Conservation (phyloP, 345 rosid genomes). For the Carallia brachiata region DNA sequence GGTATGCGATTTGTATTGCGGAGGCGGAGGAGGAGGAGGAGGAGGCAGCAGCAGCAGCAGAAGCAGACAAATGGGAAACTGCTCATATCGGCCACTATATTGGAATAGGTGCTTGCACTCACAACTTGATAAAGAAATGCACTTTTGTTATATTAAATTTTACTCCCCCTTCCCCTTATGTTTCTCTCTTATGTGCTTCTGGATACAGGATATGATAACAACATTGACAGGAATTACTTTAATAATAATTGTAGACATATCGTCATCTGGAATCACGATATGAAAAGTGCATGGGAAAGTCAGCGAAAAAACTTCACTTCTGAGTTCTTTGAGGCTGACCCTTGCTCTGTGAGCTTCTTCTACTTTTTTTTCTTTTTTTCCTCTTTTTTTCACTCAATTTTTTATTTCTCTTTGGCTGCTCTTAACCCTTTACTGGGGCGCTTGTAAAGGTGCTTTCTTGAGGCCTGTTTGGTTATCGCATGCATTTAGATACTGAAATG, state of each 20-base stretch:
- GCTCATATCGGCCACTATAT: slow-evolving; percentile 67
- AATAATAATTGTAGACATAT: slow-evolving; percentile 39
- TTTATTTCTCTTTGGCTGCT: background rate
- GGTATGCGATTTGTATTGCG: slow-evolving; percentile 92
- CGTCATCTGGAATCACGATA: slow-evolving; percentile 58
- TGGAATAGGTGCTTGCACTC: slow-evolving; percentile 59
- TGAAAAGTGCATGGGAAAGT: slow-evolving; percentile 79
- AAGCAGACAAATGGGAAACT: slow-evolving; percentile 73
- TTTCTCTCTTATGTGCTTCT: background rate
- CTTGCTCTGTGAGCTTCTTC: slow-evolving; percentile 52
- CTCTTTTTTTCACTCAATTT: background rate
- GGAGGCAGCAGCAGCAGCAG: slow-evolving; percentile 15
- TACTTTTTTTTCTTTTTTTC: background rate
- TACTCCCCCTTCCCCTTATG: background rate
- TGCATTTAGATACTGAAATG: background rate
- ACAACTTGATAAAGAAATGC: no score
- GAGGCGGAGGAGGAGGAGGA: slow-evolving; percentile 35
- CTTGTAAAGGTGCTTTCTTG: background rate
- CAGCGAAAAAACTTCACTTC: slow-evolving; percentile 56
- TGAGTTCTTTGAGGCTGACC: slow-evolving; percentile 84
- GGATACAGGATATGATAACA: background rate
- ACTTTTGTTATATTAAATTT: no score
- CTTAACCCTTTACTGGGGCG: background rate
- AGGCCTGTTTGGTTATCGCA: background rate
- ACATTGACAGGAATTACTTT: background rate